A percentile compares a stretch with the other conserved stretches of the same genome.
phyloP scores from a whole-genome alignment of 1,284 basidiomycete genomes.

The Moniliophthora roreri region DNA sequence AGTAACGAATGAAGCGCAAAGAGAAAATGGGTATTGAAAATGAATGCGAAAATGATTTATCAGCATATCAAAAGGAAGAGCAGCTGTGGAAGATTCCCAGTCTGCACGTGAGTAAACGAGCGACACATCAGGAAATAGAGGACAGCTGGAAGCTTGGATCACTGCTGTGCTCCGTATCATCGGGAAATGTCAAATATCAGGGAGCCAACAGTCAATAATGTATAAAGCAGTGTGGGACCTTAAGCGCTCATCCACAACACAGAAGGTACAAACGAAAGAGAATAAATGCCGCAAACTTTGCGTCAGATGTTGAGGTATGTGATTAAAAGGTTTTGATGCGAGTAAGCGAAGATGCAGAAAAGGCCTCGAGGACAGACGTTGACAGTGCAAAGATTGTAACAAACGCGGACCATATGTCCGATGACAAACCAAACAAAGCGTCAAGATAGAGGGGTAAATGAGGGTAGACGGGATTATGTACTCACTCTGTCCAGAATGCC shows the following conservation, averaged over 20 bases:
- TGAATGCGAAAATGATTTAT: background rate
- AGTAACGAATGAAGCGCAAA: background rate
- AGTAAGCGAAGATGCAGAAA: no score
- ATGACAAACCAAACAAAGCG: background rate
- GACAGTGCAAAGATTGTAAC: no score
- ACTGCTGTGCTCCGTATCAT: conserved; percentile 12
- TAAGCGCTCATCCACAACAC: no score
- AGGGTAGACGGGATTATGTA: background rate
- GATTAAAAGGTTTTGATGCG: no score
- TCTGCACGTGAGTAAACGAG: no score
- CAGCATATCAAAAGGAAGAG: background rate
- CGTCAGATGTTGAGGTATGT: no score
- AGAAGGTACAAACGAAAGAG: no score
- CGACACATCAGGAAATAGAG: background rate
- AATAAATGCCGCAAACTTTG: no score
- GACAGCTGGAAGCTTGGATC: conserved; percentile 2
- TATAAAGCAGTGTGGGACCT: no score
- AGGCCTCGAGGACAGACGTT: no score
- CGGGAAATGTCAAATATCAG: conserved; percentile 5
- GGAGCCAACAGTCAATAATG: no score
- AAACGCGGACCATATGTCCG: background rate
- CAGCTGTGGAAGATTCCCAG: background rate
- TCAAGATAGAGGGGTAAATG: background rate
- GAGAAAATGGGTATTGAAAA: background rate
- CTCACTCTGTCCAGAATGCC: conserved; percentile 54